Conservation (phyloP, 2,329 filamentous ascomycete genomes). For the Botrytis galanthina region DNA sequence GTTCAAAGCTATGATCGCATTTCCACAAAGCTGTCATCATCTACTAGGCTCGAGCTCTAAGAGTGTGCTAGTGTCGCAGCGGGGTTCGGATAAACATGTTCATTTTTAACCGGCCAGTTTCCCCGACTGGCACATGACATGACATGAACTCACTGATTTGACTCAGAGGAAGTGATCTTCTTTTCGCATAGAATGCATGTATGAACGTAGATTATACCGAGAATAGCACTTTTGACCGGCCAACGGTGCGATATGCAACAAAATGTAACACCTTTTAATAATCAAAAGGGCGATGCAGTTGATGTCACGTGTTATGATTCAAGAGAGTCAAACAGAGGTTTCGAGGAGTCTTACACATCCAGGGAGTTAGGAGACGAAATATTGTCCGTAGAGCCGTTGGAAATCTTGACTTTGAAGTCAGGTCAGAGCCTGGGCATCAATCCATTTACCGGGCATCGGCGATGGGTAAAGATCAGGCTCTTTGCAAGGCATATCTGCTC, state of each 20-base stretch:
- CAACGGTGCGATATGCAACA: constrained; percentile 18
- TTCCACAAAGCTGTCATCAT: constrained; percentile 21
- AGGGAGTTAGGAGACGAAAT: neutral
- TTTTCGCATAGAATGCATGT: neutral
- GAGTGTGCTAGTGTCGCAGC: neutral
- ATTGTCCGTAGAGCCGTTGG: neutral
- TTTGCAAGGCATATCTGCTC: constrained; percentile 4
- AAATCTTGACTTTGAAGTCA: neutral
- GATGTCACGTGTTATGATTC: neutral
- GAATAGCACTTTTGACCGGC: neutral
- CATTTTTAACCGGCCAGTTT: neutral
- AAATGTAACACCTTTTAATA: neutral
- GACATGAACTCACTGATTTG: neutral
- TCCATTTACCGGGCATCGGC: constrained; percentile 3
- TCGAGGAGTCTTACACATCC: neutral
- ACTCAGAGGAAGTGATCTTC: neutral
- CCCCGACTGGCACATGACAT: neutral
- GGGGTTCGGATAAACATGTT: neutral
- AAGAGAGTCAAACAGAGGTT: too few species aligned
- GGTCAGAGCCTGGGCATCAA: neutral
- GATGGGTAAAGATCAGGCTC: constrained; percentile 1
- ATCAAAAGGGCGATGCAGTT: neutral
- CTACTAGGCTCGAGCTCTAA: neutral
- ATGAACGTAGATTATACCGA: too few species aligned
- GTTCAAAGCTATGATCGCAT: constrained; percentile 7